These are phyloP conservation scores for Leptosphaerulina australis DNA, from an alignment of 2,329 filamentous ascomycete species.

Conservation along the genomic window DNA sequence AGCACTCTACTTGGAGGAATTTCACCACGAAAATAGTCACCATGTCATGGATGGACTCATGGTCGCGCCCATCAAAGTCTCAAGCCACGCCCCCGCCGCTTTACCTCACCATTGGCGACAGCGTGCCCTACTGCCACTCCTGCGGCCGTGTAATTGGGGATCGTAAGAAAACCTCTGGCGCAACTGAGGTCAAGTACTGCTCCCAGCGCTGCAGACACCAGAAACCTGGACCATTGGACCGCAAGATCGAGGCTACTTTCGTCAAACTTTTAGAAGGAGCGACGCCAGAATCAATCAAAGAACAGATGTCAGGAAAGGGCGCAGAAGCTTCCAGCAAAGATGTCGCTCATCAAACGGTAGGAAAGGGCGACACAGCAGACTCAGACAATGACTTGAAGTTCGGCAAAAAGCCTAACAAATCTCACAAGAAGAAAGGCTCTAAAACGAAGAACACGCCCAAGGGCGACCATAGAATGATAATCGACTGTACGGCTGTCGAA, in stretches of 20 bases:
- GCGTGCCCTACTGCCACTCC: constrained; percentile 61
- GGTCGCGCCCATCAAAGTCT: constrained; percentile 52
- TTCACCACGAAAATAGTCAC: constrained; percentile 19
- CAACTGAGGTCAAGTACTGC: constrained; percentile 61
- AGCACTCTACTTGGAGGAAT: not conserved
- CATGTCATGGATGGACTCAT: constrained; percentile 59
- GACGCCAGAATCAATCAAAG: constrained; percentile 38
- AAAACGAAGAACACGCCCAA: constrained; percentile 44
- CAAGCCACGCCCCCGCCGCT: constrained; percentile 58
- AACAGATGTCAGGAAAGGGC: constrained; percentile 1
- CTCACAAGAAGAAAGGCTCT: constrained; percentile 37
- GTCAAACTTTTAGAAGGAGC: constrained; percentile 49
- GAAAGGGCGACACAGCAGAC: constrained; percentile 8
- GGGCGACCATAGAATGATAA: constrained; percentile 58
- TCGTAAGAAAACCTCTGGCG: constrained; percentile 41
- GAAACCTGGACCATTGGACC: constrained; percentile 59
- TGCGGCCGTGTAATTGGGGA: constrained; percentile 63
- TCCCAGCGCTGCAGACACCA: constrained; percentile 60
- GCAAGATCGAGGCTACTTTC: constrained; percentile 60
- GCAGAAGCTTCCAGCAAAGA: not conserved
- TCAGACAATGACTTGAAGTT: constrained; percentile 4
- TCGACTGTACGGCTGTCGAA: constrained; percentile 60
- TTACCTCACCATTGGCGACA: constrained; percentile 58
- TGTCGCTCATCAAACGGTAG: not conserved
- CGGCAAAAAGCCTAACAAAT: constrained; percentile 20